A percentile compares a stretch with the other conserved stretches of the same genome.
Conservation (phyloP, 2,329 filamentous ascomycete genomes). For the Fusarium papillatum region DNA sequence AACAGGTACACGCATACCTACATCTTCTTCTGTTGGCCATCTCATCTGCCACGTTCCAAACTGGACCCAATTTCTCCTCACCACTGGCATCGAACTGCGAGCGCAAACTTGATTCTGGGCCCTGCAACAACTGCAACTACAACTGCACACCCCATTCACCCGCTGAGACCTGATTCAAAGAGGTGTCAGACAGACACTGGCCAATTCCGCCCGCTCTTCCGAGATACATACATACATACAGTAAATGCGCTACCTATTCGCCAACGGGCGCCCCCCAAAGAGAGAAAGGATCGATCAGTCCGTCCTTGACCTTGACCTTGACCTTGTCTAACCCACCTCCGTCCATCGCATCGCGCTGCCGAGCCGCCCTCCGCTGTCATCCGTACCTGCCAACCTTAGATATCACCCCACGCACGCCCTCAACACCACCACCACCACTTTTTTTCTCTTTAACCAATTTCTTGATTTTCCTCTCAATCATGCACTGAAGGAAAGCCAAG, state of each 20-base stretch:
- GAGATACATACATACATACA: neutral
- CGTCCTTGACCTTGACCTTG: neutral
- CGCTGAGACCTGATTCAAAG: slow-evolving; percentile 26
- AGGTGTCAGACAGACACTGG: slow-evolving; percentile 25
- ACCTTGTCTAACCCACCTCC: neutral
- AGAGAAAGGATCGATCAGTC: neutral
- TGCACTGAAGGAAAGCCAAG: slow-evolving; percentile 35
- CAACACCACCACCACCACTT: slow-evolving; percentile 7
- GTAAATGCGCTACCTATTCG: neutral
- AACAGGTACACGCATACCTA: neutral
- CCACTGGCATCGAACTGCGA: slow-evolving; percentile 22
- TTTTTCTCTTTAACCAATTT: slow-evolving; percentile 1
- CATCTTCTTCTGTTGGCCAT: neutral
- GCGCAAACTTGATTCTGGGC: neutral
- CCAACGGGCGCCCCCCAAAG: neutral
- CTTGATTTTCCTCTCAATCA: slow-evolving; percentile 28
- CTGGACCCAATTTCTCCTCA: slow-evolving; percentile 16
- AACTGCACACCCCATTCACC: neutral
- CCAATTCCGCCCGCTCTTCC: slow-evolving; percentile 19
- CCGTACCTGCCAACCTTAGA: slow-evolving; percentile 11
- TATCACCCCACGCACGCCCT: slow-evolving; percentile 30
- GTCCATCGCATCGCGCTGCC: slow-evolving; percentile 5
- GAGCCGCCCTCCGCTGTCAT: slow-evolving; percentile 23
- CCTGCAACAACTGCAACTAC: neutral
- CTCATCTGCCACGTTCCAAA: slow-evolving; percentile 23